Percentiles rank a stretch among this genome's conserved stretches.
phyloP scores from a whole-genome alignment of 129 eudicot genomes.

The Mikania micrantha region DNA sequence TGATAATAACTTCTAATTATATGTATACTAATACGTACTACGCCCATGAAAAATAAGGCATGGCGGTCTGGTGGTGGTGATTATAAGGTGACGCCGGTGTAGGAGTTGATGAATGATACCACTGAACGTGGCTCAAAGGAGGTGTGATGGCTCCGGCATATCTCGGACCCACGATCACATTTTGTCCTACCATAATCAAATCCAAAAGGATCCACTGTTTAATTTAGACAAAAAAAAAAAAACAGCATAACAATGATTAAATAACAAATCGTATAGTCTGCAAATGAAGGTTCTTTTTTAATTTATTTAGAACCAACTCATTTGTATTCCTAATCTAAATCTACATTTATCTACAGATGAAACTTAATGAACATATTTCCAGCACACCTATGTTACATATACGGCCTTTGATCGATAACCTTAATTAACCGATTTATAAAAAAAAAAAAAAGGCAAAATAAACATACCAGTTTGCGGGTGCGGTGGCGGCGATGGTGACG shows the following conservation, averaged over 20 bases:
- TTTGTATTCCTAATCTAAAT: too few species aligned
- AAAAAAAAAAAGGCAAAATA: neutral
- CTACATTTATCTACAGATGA: too few species aligned
- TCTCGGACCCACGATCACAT: conserved; percentile 59
- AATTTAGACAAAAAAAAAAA: neutral
- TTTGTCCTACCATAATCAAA: conserved; percentile 37
- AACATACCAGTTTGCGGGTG: conserved; percentile 38
- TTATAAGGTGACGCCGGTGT: conserved; percentile 44
- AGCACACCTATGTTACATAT: too few species aligned
- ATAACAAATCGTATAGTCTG: too few species aligned
- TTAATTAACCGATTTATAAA: neutral
- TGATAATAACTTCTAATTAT: too few species aligned
- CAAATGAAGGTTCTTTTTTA: too few species aligned
- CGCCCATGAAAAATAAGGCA: too few species aligned
- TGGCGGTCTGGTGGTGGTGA: conserved; percentile 56
- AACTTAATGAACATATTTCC: too few species aligned
- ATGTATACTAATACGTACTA: too few species aligned
- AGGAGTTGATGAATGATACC: conserved; percentile 71
- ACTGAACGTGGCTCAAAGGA: conserved; percentile 65
- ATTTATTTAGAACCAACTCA: too few species aligned
- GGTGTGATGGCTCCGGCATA: conserved; percentile 44
- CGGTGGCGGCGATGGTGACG: conserved; percentile 26
- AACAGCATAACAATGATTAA: neutral
- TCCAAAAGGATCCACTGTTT: neutral
- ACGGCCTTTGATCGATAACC: too few species aligned